These are phyloP conservation scores for Ceratobasidium sp. DNA, from an alignment of 1,284 basidiomycete species.

Conservation along the genomic window DNA sequence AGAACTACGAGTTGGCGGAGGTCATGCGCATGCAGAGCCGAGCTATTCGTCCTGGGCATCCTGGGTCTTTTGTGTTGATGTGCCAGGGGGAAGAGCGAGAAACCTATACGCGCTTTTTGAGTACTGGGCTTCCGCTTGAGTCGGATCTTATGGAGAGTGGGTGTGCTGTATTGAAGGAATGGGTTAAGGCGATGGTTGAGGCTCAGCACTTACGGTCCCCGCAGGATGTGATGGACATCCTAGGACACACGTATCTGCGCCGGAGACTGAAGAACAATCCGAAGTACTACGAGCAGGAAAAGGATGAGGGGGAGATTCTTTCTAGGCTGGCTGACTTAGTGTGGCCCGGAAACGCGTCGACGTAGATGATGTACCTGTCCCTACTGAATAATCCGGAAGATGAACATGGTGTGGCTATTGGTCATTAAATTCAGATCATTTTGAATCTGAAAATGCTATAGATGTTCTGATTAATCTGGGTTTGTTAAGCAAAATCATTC, in stretches of 20 bases:
- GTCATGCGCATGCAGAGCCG: slow-evolving; percentile 92
- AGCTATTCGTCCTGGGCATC: slow-evolving; percentile 74
- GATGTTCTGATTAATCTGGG: no score
- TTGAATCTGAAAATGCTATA: no score
- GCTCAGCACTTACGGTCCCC: slow-evolving; percentile 64
- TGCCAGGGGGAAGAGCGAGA: slow-evolving; percentile 87
- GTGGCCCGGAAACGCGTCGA: slow-evolving; percentile 43
- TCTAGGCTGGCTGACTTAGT: slow-evolving; percentile 80
- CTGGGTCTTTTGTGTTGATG: slow-evolving; percentile 85
- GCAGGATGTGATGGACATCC: slow-evolving; percentile 79
- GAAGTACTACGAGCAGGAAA: slow-evolving; percentile 78
- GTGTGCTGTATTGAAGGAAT: slow-evolving; percentile 62
- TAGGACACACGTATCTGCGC: slow-evolving; percentile 87
- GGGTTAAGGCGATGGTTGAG: slow-evolving; percentile 65
- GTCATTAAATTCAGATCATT: no score
- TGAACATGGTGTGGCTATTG: no score
- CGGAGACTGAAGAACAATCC: slow-evolving; percentile 84
- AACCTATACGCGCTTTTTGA: slow-evolving; percentile 83
- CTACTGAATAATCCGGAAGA: no score
- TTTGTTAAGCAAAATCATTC: no score
- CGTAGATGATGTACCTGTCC: background rate
- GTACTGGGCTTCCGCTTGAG: slow-evolving; percentile 90
- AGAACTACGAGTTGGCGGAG: slow-evolving; percentile 81
- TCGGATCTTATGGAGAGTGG: slow-evolving; percentile 75
- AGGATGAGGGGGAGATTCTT: slow-evolving; percentile 66